Percentiles rank a stretch among this genome's conserved stretches.
These are phyloP conservation scores for Coprinopsis cinerea DNA, from an alignment of 768 basidiomycete genomes.

Conservation along the genomic window DNA sequence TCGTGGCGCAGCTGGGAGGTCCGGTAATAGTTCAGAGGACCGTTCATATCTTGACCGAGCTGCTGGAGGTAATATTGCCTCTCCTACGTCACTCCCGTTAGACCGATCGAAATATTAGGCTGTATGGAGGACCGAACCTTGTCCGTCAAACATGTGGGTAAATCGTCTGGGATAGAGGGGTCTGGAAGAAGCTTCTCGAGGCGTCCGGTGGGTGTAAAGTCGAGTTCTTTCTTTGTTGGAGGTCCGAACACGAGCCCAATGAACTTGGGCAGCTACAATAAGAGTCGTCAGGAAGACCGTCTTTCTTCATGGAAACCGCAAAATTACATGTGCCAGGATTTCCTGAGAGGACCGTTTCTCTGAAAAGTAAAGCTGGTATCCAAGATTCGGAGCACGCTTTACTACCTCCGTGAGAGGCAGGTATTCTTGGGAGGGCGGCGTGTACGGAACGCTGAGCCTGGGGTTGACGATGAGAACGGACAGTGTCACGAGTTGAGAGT, in stretches of 20 bases:
- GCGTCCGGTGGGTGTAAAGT: constrained; percentile 20
- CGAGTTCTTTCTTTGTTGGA: constrained; percentile 9
- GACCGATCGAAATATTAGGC: background rate
- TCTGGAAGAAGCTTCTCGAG: constrained; percentile 22
- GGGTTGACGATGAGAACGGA: background rate
- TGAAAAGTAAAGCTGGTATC: constrained; percentile 67
- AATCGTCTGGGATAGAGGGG: constrained; percentile 8
- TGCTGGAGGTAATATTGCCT: constrained; percentile 43
- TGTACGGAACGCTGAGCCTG: constrained; percentile 65
- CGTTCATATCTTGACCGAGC: constrained; percentile 51
- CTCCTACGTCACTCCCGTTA: constrained; percentile 37
- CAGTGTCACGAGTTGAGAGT: no score
- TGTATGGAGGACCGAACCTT: background rate
- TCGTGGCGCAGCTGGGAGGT: constrained; percentile 55
- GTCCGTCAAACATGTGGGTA: constrained; percentile 6
- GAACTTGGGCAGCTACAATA: constrained; percentile 30
- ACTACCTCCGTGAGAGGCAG: constrained; percentile 47
- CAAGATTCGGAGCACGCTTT: constrained; percentile 46
- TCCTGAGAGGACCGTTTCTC: constrained; percentile 43
- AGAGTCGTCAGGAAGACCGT: background rate
- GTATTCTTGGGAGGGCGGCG: constrained; percentile 48
- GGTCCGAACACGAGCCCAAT: constrained; percentile 23
- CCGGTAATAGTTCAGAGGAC: constrained; percentile 76
- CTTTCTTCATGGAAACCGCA: background rate
- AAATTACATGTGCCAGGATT: constrained; percentile 54